Evolutionary conservation across 768 basidiomycete species (phyloP).

Genomic region (Tylopilus sp.): DNA sequence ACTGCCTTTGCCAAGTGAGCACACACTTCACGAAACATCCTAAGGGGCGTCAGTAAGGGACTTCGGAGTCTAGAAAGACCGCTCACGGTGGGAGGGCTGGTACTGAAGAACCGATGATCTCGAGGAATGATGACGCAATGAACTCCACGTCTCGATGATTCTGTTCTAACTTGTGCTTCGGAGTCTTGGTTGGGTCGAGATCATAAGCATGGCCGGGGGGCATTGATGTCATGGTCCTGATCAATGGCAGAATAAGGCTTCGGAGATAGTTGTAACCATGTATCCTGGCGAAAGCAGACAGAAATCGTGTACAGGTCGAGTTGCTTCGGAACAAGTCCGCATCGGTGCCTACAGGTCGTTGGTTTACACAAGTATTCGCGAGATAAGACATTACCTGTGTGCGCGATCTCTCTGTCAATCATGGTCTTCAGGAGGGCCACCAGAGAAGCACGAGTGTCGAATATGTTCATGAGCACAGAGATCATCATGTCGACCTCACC

Average conservation of each 20-base stretch:
- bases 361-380: not conserved
- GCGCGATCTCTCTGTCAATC: slow-evolving; percentile 80
- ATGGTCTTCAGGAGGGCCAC: slow-evolving; percentile 75
- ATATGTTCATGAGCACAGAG: slow-evolving; percentile 79
- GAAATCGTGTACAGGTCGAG: slow-evolving; percentile 80
- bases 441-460: slow-evolving; percentile 72
- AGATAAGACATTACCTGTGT: slow-evolving; percentile 52
- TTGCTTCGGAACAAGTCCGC: slow-evolving; percentile 84
- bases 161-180: slow-evolving; percentile 56
- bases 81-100: slow-evolving; percentile 73
- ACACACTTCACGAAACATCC: slow-evolving; percentile 85
- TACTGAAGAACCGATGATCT: slow-evolving; percentile 68
- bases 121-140: slow-evolving; percentile 72
- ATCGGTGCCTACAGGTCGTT: slow-evolving; percentile 58
- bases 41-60: slow-evolving; percentile 27
- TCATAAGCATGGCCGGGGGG: slow-evolving; percentile 75
- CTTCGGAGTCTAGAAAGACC: not conserved
- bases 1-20: slow-evolving; percentile 75
- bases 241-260: slow-evolving; percentile 69
- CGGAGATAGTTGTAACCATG: slow-evolving; percentile 93
- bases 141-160: slow-evolving; percentile 72
- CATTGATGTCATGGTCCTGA: slow-evolving; percentile 69
- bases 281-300: slow-evolving; percentile 83
- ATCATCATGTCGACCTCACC: slow-evolving; percentile 81
- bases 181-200: slow-evolving; percentile 63